A percentile compares a stretch with the other conserved stretches of the same genome.
Conservation (phyloP, 148 eudicot species). For the Oxyria digyna region DNA sequence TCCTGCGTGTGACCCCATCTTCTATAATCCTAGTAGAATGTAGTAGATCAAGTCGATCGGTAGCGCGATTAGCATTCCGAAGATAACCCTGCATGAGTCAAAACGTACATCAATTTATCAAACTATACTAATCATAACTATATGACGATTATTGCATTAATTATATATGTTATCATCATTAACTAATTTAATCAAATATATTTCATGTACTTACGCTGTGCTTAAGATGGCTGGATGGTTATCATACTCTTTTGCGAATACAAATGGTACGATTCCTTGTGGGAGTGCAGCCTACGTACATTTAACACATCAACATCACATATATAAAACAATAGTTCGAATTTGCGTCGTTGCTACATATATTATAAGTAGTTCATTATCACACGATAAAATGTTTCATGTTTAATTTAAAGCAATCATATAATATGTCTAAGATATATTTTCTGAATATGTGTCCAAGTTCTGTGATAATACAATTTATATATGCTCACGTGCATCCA, state of each 20-base stretch:
- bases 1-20: not conserved
- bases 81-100: constrained; percentile 58
- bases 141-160: too few species aligned
- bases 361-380: not conserved
- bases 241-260: constrained; percentile 86
- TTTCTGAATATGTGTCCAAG: too few species aligned
- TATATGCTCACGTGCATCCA: too few species aligned
- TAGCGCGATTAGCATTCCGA: constrained; percentile 91
- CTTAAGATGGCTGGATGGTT: constrained; percentile 82
- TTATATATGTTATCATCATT: too few species aligned
- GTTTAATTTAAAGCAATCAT: too few species aligned
- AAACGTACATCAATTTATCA: too few species aligned
- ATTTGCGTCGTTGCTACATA: too few species aligned
- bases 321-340: not conserved
- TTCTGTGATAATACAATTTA: too few species aligned
- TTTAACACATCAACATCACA: too few species aligned
- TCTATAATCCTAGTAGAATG: constrained; percentile 63
- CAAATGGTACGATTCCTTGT: constrained; percentile 94
- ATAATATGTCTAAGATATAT: too few species aligned
- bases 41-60: constrained; percentile 83
- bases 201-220: constrained; percentile 53
- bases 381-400: not conserved
- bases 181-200: not conserved
- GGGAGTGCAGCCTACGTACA: constrained; percentile 86
- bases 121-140: constrained; percentile 1